Evolutionary conservation across 768 basidiomycete species (phyloP), one percentile per base, ranked within the genome.

Genomic region (Pleurotus tuoliensis): DNA sequence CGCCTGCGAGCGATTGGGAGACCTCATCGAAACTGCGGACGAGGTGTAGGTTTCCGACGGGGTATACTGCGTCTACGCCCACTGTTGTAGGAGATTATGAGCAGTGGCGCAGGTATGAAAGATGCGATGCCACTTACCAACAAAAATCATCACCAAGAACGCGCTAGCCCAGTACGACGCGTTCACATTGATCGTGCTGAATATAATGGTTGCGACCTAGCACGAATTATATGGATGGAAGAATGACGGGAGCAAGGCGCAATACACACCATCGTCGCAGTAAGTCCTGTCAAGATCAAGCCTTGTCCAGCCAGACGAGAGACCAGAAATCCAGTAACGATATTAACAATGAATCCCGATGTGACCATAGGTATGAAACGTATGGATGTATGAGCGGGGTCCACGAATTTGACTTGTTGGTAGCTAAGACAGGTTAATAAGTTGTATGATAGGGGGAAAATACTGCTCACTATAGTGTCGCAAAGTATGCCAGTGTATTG

Each of bases 1-100:
- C 67, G 2, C 70, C 71, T 0, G 71, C 70, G 18, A 73, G 62
- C 5, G 69, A 64, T 61, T 73, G 71, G 12, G 71, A 71, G 53
- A 67, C 64, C 13, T 63, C 61, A 44, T 67, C 67, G 55, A 73
- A 70, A 11, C 63, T 62, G 5, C 64, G 61, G 22, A 63, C 62
- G 13, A 73, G 59, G 18, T 71, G 67, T 22, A 71, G 58, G 47
- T 70, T 73, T 2, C 69, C 66, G 44, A 71, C 65, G 0, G 71
- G 66, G 57, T 73, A 73, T 0, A 67, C 63, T 15, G 67, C 64
- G 55, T 69, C 71, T 4, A 65, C 66, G 24, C 67, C 64, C 22
- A 64, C 64, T 65, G 39, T 18, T 34, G 3, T 43, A 24, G 5
- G 30, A 34, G 11, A 9, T 9, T 8, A 3, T 34, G 9, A 34